Base-by-base conservation (phyloP, 306 rosid genomes). In the Delonix regia region DNA sequence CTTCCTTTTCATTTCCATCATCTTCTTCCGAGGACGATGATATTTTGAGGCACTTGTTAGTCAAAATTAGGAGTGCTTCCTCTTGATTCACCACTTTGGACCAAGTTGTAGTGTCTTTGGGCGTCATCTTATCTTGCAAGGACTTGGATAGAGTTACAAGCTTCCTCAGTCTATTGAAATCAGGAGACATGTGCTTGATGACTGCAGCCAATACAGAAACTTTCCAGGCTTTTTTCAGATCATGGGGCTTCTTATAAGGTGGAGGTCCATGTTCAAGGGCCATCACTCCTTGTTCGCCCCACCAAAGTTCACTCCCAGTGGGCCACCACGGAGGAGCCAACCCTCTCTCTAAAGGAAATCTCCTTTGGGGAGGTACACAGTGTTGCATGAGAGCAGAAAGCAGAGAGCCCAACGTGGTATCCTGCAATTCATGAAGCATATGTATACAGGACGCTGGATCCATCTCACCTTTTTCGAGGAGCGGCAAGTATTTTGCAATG, bases 261-360 rank as follows among this genome's bases (percentile, higher is more conserved):
- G 91, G 98, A 2, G 84, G 84, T 0, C 89, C 93, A 4, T 86
- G 41, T 11, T 87, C 88, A 1, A 81, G 74, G n/a, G 91, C 74
- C 14, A 75, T 0, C 1, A 74, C 25, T 12, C 94, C 91, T 30
- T 88, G 87, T 19, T 88, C 59, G 0, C 93, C 93, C 98, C 93
- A 93, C 91, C 94, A 90, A 1, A 71, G 0, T 74, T 90, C 90
- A 12, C 14, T 34, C 9, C 92, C 89, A 0, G 60, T 87, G 15
- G 92, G 92, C 97, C 97, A 89, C 96, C 94, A 89, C 0, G 91
- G 96, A 4, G 96, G 92, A 14, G 93, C 81, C n/a, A 89, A 18
- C 0, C 96, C 94, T 69, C 73, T 90, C 18, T 90, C 89, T 10
- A 83, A 56, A 0, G 94, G 90, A 44, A 85, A 91, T 41, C 80